These are phyloP conservation scores for Clavispora fructus DNA, from an alignment of 805 yeast species.

Conservation along the genomic window DNA sequence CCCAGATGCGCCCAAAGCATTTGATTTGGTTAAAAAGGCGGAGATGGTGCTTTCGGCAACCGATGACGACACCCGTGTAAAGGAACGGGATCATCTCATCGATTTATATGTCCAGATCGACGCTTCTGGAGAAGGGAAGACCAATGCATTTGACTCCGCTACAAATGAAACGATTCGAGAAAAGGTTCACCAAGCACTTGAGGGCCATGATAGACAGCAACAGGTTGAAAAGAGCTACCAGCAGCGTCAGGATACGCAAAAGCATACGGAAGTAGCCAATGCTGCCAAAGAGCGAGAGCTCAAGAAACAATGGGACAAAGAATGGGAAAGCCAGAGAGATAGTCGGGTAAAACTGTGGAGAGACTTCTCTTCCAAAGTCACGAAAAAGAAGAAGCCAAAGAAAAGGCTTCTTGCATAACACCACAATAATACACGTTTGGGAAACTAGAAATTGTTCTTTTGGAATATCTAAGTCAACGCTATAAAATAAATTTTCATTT, in stretches of 20 bases:
- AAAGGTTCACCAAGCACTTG: conserved; percentile 40
- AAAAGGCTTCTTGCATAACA: conserved; percentile 36
- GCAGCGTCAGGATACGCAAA: conserved; percentile 25
- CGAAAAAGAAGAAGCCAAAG: conserved; percentile 43
- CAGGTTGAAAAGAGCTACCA: conserved; percentile 21
- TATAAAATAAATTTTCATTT: conserved; percentile 12
- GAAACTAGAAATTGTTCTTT: neutral
- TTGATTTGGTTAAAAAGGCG: conserved; percentile 54
- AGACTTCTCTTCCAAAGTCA: conserved; percentile 37
- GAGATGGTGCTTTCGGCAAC: conserved; percentile 28
- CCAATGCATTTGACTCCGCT: conserved; percentile 6
- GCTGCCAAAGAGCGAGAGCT: conserved; percentile 29
- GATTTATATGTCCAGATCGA: conserved; percentile 25
- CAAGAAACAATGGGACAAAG: conserved; percentile 29
- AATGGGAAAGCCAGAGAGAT: conserved; percentile 62
- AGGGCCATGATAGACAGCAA: conserved; percentile 29
- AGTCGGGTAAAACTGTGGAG: conserved; percentile 59
- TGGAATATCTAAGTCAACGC: conserved; percentile 5
- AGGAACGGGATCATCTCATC: conserved; percentile 19
- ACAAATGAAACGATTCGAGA: conserved; percentile 25
- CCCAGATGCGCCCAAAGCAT: conserved; percentile 57
- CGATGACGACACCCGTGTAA: conserved; percentile 6
- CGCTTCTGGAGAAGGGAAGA: neutral
- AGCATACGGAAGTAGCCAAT: conserved; percentile 23
- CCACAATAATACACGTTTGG: neutral